Base-by-base conservation (phyloP, 768 basidiomycete species). In the Suillus spraguei region DNA sequence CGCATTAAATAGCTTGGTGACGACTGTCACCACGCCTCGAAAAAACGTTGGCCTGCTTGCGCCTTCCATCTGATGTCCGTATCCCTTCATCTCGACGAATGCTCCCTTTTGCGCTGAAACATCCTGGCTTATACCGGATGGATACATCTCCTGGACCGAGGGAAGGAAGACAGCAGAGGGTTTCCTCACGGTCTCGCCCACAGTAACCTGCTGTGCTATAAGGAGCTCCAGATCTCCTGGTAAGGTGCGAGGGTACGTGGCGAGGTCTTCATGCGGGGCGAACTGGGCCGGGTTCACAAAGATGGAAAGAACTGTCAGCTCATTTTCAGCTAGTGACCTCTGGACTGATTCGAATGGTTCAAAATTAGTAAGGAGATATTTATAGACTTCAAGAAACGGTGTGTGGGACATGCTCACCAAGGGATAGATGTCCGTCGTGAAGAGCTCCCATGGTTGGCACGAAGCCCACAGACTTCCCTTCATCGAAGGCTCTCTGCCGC, bases 221-320 rank as follows among this genome's bases (percentile, higher is more conserved):
- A 97, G 83, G 16, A 86, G 78, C 55, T 83, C 79, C 22, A 98
- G 81, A 75, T 99, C 97, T 4, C 74, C 69, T 1, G 88, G 81
- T 4, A 99, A 80, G 0, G 95, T 97, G 46, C 95, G 88, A 1
- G 97, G 97, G 75, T 99, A 99, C 6, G 89, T 87, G 33, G 83
- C 82, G 4, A 99, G 86, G 73, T 99, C 97, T 77, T 99, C 97
- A 67, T 94, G 88, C 0, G 94, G 96, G 10, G 97, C 94, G 69
- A 99, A 99, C 75, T 99, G 96, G 4, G 96, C 91, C 0, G 97
- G 97, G 73, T 99, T 99, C 64, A 99, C 96, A 74, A 98, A 99
- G 68, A 99, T 94, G 33, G 96, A 97, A 63, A 98, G 79, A 68
- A 98, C 87, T 0, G 97, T 99, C 46, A 89, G 76, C 62, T 95